Evolutionary conservation across 1,284 basidiomycete genomes (phyloP).

Genomic region (Cryptococcus jaspeensis): DNA sequence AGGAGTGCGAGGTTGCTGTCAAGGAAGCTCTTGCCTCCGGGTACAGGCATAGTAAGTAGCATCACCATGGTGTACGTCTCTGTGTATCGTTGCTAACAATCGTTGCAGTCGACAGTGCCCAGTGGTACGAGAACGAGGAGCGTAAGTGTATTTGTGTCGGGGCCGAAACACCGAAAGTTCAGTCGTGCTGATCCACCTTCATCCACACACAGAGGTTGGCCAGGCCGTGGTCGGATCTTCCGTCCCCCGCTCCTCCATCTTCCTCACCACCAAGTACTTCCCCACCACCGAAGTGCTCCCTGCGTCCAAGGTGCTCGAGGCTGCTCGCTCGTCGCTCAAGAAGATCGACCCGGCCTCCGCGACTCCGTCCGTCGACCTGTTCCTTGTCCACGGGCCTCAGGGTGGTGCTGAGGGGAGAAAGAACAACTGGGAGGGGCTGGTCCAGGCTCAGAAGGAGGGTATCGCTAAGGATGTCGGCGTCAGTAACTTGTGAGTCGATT

Average conservation of each 20-base stretch:
- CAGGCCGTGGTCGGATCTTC: not conserved
- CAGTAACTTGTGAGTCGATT: slow-evolving; percentile 64
- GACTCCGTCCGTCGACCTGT: slow-evolving; percentile 12
- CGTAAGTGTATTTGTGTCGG: not conserved
- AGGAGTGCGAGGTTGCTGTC: slow-evolving; percentile 60
- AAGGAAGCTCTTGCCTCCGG: slow-evolving; percentile 69
- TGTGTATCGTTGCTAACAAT: not conserved
- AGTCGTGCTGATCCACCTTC: not conserved
- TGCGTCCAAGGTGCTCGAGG: slow-evolving; percentile 53
- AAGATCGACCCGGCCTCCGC: slow-evolving; percentile 18
- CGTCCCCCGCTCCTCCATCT: slow-evolving; percentile 16
- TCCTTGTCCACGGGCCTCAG: slow-evolving; percentile 12
- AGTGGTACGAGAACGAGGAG: slow-evolving; percentile 69
- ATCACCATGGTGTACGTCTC: not conserved
- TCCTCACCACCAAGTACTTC: slow-evolving; percentile 63
- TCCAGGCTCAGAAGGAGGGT: slow-evolving; percentile 56
- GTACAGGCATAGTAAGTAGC: slow-evolving; percentile 59
- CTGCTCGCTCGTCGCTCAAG: slow-evolving; percentile 21
- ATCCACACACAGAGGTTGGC: slow-evolving; percentile 6
- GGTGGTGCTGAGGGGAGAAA: slow-evolving; percentile 13
- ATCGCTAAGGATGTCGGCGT: slow-evolving; percentile 70
- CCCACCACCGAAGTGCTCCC: slow-evolving; percentile 59
- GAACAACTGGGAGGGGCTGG: slow-evolving; percentile 18
- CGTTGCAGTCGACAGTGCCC: slow-evolving; percentile 54
- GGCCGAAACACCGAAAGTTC: not conserved